Evolutionary conservation across 1,139 yeast genomes (phyloP), one percentile per base, ranked within the genome.

Genomic region (Hemisphaericaspora subhashii): DNA sequence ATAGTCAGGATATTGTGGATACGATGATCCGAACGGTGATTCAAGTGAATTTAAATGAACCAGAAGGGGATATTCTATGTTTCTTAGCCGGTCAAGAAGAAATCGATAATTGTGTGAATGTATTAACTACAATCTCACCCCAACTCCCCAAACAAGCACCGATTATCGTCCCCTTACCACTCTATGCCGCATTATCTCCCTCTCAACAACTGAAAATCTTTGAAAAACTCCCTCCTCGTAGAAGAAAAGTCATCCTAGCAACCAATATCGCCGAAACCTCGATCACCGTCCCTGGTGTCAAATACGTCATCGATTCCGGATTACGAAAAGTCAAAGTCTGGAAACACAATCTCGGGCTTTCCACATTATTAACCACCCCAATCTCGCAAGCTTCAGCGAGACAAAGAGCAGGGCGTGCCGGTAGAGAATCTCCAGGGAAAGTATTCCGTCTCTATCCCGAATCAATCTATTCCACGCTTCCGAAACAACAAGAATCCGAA

Each of bases 241-340:
- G 80, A 53, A 74, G 98, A 47, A 92, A 92, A 57, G 82, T 92
- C 25, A 86, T 92, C 28, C 64, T 92, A 42, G 88, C 98, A 7
- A 92, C 98, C 1, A 92, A 92, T 58, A 88, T 92, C 52, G 98
- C 98, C 1, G 98, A 92, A 66, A 94, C 98, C 0, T 92, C 98
- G 33, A 83, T 92, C 43, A 92, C 98, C 2, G 94, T 92, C 26
- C 82, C 95, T 20, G 98, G 98, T 1, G 95, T 92, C n/a, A 79
- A 87, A 46, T 92, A 87, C 54, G 98, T 92, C 5, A 74, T 92
- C 24, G 98, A 92, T 60, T 80, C 95, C 0, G 99, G 99, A 0
- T 69, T 92, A 40, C 73, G 97, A 42, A 94, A 92, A 57, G 94
- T 90, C 13, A 86, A 92, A 50, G 94, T 90, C 1, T 92, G 97